Conservation (phyloP, 352 stramenopile genomes). For the Pythium aristosporum region DNA sequence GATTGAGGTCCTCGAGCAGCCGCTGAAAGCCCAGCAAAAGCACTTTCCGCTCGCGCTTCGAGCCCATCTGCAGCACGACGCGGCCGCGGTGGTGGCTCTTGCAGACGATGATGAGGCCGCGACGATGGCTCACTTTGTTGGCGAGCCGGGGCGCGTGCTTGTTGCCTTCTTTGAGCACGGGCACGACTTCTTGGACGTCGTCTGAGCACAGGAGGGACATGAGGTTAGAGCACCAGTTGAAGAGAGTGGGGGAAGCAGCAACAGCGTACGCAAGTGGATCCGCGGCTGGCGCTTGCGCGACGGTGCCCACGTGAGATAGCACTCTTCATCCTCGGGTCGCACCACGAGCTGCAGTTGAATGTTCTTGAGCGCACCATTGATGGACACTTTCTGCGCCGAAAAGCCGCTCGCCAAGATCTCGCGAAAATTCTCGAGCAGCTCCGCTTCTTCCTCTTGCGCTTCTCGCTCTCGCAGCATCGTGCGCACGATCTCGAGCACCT, state of each 20-base stretch:
- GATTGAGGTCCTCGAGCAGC: constrained; percentile 51
- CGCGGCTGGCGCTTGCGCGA: constrained; percentile 66
- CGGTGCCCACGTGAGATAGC: constrained; percentile 71
- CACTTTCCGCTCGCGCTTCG: constrained; percentile 59
- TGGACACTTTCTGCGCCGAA: constrained; percentile 70
- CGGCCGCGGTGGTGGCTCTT: constrained; percentile 64
- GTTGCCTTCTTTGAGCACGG: constrained; percentile 53
- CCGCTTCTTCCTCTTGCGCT: constrained; percentile 34
- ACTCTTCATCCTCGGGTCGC: constrained; percentile 43
- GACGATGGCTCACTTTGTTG: constrained; percentile 64
- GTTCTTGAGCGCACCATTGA: constrained; percentile 62
- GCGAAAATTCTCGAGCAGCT: constrained; percentile 53
- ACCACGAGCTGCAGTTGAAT: constrained; percentile 57
- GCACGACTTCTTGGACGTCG: constrained; percentile 57
- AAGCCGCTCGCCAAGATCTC: constrained; percentile 51
- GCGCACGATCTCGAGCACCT: constrained; percentile 47
- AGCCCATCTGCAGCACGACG: constrained; percentile 57
- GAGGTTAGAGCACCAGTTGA: background rate
- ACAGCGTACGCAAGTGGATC: constrained; percentile 51
- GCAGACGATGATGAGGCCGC: constrained; percentile 63
- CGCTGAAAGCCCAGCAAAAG: constrained; percentile 56
- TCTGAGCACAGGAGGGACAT: constrained; percentile 29
- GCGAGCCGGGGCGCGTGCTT: constrained; percentile 43
- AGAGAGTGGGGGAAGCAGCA: background rate
- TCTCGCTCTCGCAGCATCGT: constrained; percentile 27